Base-by-base conservation (phyloP, 2,329 filamentous ascomycete genomes). In the Fonsecaea multimorphosa region DNA sequence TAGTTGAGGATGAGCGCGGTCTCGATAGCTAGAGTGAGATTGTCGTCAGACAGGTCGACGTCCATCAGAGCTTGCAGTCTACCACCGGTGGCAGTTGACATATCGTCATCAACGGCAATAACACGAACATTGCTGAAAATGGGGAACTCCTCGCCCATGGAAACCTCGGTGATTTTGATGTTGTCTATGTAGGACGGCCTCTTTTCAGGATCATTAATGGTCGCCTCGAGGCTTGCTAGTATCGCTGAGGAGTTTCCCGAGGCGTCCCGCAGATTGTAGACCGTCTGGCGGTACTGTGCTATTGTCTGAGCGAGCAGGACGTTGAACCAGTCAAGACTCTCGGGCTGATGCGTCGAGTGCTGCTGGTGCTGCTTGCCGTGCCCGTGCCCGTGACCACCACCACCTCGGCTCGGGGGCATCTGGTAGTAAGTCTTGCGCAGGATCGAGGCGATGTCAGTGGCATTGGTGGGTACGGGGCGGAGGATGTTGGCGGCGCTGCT, bases 271-370 rank as follows among this genome's bases (percentile, higher is more conserved):
- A 98, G 91, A 70, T 95, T 89, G 72, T 96, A 91, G 1, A 95
- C 95, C 74, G 98, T 96, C 72, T 91, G 92, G 66, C 95, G 86
- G 73, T 98, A 91, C 77, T 99, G 95, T 0, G 95, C 94, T 70
- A 99, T 96, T 0, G 95, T 97, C 79, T 99, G 95, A 1, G 93
- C 95, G 58, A 98, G 89, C 62, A 99, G 83, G 29, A 99, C 95
- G 76, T 99, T 99, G 84, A 99, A 98, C 95, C 95, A 99, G 78
- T 99, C 95, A 67, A 99, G 80, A 64, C 91, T 96, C 78, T 99
- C 95, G 0, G 95, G 95, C 78, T 98, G 95, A 77, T 99, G 95
- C 66, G 92, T 93, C 72, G 96, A 81, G 66, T 82, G 80, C 55
- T 79, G 76, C 72, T 80, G 80, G 14, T 67, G 67, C 16, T 38